Evolutionary conservation across 345 rosid genomes (phyloP), one percentile per base, ranked within the genome.

Genomic region (Trapa bicornis): DNA sequence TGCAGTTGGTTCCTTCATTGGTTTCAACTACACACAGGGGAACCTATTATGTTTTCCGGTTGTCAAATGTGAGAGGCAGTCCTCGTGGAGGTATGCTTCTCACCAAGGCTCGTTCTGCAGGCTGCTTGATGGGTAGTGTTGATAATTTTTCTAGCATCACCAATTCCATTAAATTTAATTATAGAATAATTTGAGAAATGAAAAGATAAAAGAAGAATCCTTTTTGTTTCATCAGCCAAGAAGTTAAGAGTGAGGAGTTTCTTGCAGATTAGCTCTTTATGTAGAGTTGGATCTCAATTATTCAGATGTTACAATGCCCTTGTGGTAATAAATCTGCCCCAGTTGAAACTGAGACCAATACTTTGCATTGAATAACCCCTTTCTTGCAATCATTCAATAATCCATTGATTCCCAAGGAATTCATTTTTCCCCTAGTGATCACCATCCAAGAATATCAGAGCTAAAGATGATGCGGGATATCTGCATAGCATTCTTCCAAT

Each of bases 21-120:
- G 72, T 72, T 65, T 58, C 38, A 58, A 32, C 63, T 58, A 58
- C 38, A 8, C 35, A 32, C 5, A 32, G 63, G 10, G 63, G 38
- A 58, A 32, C 56, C 63, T 58, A 57, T 29, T 57, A 5, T 79
- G 73, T 75, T 72, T 63, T 67, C 66, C 83, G 70, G 77, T 69
- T 73, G 63, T 80, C 78, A 66, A 64, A 68, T 58, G 81, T 82
- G 85, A 81, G 86, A 79, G 77, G 81, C 64, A 22, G 73, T 78
- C 83, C 89, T 83, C 81, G 42, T 76, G 74, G 84, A 78, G 81
- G 84, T 79, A 75, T 76, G 85, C 87, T 76, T 85, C 80, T 83
- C 81, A 65, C 72, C 75, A 77, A 53, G 83, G 85, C 76, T 76
- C 81, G 75, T 75, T 68, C 64, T 43, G 67, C 61, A 43, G 47